phyloP scores from a whole-genome alignment of 495 filamentous ascomycete species.

The Podospora appendiculata region DNA sequence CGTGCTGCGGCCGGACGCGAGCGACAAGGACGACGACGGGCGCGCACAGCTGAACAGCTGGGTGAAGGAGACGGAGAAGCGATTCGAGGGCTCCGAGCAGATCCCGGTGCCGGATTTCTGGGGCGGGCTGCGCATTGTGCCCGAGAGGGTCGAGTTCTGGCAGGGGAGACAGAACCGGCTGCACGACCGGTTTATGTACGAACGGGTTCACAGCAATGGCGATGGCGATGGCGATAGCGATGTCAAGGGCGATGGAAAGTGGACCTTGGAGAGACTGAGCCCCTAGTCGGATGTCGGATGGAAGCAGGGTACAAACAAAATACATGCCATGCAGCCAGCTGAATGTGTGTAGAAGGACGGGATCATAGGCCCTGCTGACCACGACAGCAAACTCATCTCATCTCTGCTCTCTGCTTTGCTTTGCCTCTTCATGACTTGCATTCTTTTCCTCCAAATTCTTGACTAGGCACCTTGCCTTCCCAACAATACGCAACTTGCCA shows the following conservation, averaged over 20 bases:
- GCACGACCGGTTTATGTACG: constrained; percentile 90
- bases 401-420: too few relatives aligned
- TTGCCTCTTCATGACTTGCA: too few relatives aligned
- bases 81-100: constrained; percentile 63
- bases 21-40: constrained; percentile 45
- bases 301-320: not conserved
- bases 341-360: too few relatives aligned
- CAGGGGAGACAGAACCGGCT: constrained; percentile 80
- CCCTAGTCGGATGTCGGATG: constrained; percentile 26
- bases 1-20: constrained; percentile 47
- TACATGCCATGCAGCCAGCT: not conserved
- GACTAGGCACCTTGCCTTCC: too few relatives aligned
- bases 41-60: constrained; percentile 55
- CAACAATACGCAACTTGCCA: too few relatives aligned
- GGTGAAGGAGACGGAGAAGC: constrained; percentile 62
- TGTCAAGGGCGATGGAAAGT: constrained; percentile 30
- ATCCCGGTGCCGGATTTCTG: constrained; percentile 92
- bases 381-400: too few relatives aligned
- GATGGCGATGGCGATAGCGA: not conserved
- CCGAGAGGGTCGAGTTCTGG: constrained; percentile 89
- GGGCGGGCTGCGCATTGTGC: constrained; percentile 83
- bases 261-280: constrained; percentile 54
- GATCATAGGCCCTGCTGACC: too few relatives aligned
- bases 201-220: constrained; percentile 33
- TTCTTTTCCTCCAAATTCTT: too few relatives aligned